Evolutionary conservation across 2,329 filamentous ascomycete species (phyloP), one percentile per base, ranked within the genome.

Genomic region (Mycosphaerella sp.): DNA sequence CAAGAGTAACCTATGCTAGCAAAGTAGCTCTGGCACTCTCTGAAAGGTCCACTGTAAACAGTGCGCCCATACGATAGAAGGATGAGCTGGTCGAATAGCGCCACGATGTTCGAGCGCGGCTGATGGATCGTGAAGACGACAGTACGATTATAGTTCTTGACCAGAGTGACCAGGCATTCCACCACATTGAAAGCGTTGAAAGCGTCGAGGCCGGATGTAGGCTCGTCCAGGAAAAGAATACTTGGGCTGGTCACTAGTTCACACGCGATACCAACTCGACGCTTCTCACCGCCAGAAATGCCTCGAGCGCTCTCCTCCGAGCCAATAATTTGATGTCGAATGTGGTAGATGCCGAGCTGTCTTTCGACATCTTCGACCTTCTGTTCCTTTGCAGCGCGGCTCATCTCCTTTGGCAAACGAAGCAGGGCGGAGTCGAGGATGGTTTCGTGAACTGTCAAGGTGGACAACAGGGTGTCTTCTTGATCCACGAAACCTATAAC

Each of bases 81-180:
- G 48, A 98, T 79, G n/a, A 98, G 78, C 50, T 91, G 84, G 67
- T 98, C 93, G 66, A 98, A 98, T 2, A 98, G 79, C 8, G 93
- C 93, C 17, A 97, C 93, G 64, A 98, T 98, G 70, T 98, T 98
- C 9, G 93, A 98, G 59, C 94, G 82, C 34, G 93, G 93, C 65
- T 98, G 93, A 68, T 98, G 93, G 58, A 98, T 98, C 12, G 93
- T 98, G 72, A 98, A 96, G 56, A 98, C 86, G 49, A 98, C 89
- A 0, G 94, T 98, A 54, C 94, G 81, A 72, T 96, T 94, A 73
- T 97, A 98, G 37, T 84, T 93, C 74, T 95, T 96, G 45, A 94
- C 93, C 40, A 98, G 74, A 1, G 86, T 95, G 35, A 97, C 91
- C 8, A 98, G 79, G 63, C 90, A 97, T 68, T 98, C 93, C 21